These are phyloP conservation scores for Paramecium pentaurelia DNA, from an alignment of 73 alveolate species.

Conservation along the genomic window DNA sequence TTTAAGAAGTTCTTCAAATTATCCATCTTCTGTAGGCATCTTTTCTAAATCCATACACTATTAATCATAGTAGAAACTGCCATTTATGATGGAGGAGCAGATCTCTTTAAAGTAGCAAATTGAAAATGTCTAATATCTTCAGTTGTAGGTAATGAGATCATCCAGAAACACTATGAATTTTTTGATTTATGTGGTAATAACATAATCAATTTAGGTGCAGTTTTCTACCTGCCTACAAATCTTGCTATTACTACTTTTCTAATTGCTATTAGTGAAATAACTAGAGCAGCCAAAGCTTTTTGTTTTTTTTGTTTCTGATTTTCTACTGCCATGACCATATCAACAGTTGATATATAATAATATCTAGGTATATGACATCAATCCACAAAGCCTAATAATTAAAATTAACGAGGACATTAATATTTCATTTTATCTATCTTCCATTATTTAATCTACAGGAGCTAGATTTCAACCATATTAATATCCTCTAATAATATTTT, in stretches of 20 bases:
- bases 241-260: conserved; percentile 85
- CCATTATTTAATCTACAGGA: conserved; percentile 85
- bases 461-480: conserved; percentile 90
- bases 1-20: conserved; percentile 78
- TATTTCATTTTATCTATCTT: conserved; percentile 81
- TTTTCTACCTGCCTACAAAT: conserved; percentile 76
- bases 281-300: conserved; percentile 86
- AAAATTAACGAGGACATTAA: conserved; percentile 75
- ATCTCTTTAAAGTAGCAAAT: conserved; percentile 79
- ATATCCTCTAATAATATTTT: conserved; percentile 83
- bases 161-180: conserved; percentile 79
- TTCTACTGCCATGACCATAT: conserved; percentile 86
- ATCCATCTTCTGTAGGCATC: conserved; percentile 68
- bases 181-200: conserved; percentile 84
- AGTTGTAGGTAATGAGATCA: conserved; percentile 86
- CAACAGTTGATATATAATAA: conserved; percentile 84
- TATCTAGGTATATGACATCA: conserved; percentile 82
- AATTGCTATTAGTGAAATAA: conserved; percentile 80
- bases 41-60: conserved; percentile 78
- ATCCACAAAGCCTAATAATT: conserved; percentile 88
- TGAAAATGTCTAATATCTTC: conserved; percentile 94
- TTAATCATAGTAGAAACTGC: conserved; percentile 85
- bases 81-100: conserved; percentile 70
- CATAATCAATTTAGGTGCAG: conserved; percentile 87
- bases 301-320: conserved; percentile 69